These are phyloP conservation scores for Knoxia roxburghii DNA, from an alignment of 257 asterid genomes.

Conservation along the genomic window DNA sequence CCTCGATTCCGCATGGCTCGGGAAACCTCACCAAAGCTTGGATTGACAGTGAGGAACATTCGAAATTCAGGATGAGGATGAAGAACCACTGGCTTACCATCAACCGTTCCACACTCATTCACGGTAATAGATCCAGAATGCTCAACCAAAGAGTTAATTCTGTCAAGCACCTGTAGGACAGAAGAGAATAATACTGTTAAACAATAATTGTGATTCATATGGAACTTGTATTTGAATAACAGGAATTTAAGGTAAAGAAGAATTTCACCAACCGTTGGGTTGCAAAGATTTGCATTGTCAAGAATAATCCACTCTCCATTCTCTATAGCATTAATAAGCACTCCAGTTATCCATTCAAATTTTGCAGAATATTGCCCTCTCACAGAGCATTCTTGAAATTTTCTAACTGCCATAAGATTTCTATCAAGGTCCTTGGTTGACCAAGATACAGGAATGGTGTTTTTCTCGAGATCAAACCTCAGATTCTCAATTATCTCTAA, in stretches of 20 bases:
- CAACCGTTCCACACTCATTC: slow-evolving; percentile 88
- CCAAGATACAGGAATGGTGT: slow-evolving; percentile 48
- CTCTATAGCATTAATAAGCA: slow-evolving; percentile 82
- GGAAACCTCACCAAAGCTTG: slow-evolving; percentile 88
- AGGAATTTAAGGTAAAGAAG: slow-evolving; percentile 9
- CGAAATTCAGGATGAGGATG: slow-evolving; percentile 89
- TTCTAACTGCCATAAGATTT: slow-evolving; percentile 40
- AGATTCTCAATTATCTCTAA: slow-evolving; percentile 59
- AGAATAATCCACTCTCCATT: slow-evolving; percentile 98
- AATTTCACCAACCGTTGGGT: slow-evolving; percentile 76
- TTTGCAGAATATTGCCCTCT: slow-evolving; percentile 48
- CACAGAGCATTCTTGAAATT: slow-evolving; percentile 39
- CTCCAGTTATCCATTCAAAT: slow-evolving; percentile 97
- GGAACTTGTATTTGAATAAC: not conserved
- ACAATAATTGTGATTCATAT: not conserved
- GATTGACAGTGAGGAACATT: slow-evolving; percentile 91
- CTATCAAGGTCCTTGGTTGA: slow-evolving; percentile 54
- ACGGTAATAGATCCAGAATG: slow-evolving; percentile 91
- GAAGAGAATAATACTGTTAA: slow-evolving; percentile 1
- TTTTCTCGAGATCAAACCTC: slow-evolving; percentile 32
- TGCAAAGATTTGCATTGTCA: slow-evolving; percentile 97
- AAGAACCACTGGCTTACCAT: slow-evolving; percentile 77
- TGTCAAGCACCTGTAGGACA: slow-evolving; percentile 80
- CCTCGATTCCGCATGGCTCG: slow-evolving; percentile 99
- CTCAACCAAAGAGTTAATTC: slow-evolving; percentile 97